Evolutionary conservation across 768 basidiomycete genomes (phyloP).

Genomic region (Phaeotremella fagi): DNA sequence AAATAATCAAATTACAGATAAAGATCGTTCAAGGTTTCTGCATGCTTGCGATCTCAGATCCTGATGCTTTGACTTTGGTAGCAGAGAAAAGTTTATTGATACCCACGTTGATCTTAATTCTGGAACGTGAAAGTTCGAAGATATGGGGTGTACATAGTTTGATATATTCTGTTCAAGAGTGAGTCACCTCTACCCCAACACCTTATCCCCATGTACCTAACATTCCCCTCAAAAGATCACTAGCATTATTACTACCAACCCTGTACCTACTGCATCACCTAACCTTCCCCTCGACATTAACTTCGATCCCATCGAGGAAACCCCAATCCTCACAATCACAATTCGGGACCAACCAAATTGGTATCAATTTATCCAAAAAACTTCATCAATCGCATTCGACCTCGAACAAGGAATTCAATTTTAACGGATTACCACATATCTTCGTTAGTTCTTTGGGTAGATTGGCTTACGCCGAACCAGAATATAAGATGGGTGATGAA

Average conservation of each 20-base stretch:
- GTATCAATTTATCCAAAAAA: slow-evolving; percentile 23
- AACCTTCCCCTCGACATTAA: slow-evolving; percentile 21
- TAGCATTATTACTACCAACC: slow-evolving; percentile 14
- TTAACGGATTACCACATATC: slow-evolving; percentile 34
- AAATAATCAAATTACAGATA: slow-evolving; percentile 12
- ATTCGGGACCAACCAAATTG: slow-evolving; percentile 5
- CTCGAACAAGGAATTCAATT: slow-evolving; percentile 30
- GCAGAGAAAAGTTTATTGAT: slow-evolving; percentile 28
- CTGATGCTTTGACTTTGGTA: slow-evolving; percentile 35
- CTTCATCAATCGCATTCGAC: slow-evolving; percentile 6
- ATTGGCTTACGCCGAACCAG: slow-evolving; percentile 37
- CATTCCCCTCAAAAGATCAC: slow-evolving; percentile 1
- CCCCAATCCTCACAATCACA: slow-evolving; percentile 3
- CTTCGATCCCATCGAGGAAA: neutral
- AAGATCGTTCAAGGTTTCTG: slow-evolving; percentile 21
- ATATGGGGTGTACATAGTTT: slow-evolving; percentile 34
- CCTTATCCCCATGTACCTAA: neutral
- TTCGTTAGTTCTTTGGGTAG: slow-evolving; percentile 36
- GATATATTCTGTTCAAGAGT: slow-evolving; percentile 9
- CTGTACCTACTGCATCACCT: slow-evolving; percentile 28
- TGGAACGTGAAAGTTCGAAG: slow-evolving; percentile 24
- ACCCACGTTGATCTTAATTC: slow-evolving; percentile 29
- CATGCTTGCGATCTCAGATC: slow-evolving; percentile 30
- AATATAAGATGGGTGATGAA: slow-evolving; percentile 12
- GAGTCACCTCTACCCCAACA: slow-evolving; percentile 1